A percentile compares a stretch with the other conserved stretches of the same genome.
These are phyloP conservation scores for Parathielavia hyrcaniae DNA, from an alignment of 495 filamentous ascomycete species.

Conservation along the genomic window DNA sequence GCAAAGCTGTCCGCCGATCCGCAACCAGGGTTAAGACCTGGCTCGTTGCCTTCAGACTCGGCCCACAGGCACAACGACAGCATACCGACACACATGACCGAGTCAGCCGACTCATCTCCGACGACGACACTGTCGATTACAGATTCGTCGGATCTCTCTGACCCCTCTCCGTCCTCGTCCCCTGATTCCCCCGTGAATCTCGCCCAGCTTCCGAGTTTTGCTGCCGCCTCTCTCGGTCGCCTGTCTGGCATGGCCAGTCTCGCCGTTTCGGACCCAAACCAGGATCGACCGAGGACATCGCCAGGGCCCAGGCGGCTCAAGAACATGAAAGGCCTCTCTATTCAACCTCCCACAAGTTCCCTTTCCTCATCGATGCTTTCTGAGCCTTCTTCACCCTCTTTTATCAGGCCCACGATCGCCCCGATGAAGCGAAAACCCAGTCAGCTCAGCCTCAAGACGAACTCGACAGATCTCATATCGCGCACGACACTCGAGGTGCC, in stretches of 20 bases:
- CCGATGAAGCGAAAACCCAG: constrained; percentile 67
- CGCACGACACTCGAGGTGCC: constrained; percentile 41
- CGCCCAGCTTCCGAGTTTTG: constrained; percentile 52
- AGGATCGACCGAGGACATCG: constrained; percentile 53
- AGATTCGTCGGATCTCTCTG: constrained; percentile 80
- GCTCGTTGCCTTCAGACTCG: constrained; percentile 33
- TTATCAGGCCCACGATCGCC: constrained; percentile 68
- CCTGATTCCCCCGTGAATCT: constrained; percentile 75
- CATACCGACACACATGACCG: constrained; percentile 73
- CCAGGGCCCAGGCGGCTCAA: constrained; percentile 70
- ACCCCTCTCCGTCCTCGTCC: constrained; percentile 84
- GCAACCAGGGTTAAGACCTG: constrained; percentile 34
- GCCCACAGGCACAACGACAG: constrained; percentile 56
- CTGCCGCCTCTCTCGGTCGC: constrained; percentile 42
- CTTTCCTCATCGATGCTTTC: constrained; percentile 47
- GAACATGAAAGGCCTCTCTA: constrained; percentile 89
- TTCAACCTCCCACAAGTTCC: constrained; percentile 64
- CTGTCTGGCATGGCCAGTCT: constrained; percentile 43
- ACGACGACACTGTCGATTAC: constrained; percentile 93
- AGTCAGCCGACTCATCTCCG: constrained; percentile 88
- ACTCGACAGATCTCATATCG: constrained; percentile 45
- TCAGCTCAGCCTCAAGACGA: constrained; percentile 59
- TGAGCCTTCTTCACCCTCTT: constrained; percentile 74
- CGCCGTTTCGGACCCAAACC: constrained; percentile 34
- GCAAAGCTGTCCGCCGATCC: constrained; percentile 26